A percentile compares a stretch with the other conserved stretches of the same genome.
phyloP scores from a whole-genome alignment of 257 asterid species.

The Solanum okadae region DNA sequence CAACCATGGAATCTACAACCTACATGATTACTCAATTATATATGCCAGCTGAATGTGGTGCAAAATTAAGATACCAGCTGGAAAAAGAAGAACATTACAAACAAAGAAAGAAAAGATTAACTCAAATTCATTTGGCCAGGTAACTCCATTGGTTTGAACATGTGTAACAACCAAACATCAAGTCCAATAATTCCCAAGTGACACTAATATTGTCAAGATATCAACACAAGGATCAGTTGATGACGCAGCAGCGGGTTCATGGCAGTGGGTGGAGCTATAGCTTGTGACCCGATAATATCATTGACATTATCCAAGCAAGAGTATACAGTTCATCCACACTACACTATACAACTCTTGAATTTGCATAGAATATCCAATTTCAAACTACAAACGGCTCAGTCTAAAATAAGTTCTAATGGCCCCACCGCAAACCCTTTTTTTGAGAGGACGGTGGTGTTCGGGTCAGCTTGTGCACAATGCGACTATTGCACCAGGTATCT shows the following conservation, averaged over 20 bases:
- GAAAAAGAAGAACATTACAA: too few species aligned
- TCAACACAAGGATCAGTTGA: neutral
- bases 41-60: neutral
- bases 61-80: neutral
- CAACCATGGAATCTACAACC: constrained; percentile 99
- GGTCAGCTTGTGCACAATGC: neutral
- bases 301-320: neutral
- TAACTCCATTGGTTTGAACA: neutral
- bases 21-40: constrained; percentile 25
- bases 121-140: neutral
- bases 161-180: neutral
- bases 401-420: neutral
- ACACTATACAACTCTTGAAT: neutral
- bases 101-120: neutral
- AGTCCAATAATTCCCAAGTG: neutral
- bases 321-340: neutral
- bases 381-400: neutral
- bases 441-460: neutral
- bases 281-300: neutral
- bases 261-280: neutral
- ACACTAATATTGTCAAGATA: neutral
- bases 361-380: neutral
- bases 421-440: neutral
- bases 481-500: neutral
- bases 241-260: neutral